phyloP scores from a whole-genome alignment of 140 eudicot genomes.

The Bidens hawaiensis region DNA sequence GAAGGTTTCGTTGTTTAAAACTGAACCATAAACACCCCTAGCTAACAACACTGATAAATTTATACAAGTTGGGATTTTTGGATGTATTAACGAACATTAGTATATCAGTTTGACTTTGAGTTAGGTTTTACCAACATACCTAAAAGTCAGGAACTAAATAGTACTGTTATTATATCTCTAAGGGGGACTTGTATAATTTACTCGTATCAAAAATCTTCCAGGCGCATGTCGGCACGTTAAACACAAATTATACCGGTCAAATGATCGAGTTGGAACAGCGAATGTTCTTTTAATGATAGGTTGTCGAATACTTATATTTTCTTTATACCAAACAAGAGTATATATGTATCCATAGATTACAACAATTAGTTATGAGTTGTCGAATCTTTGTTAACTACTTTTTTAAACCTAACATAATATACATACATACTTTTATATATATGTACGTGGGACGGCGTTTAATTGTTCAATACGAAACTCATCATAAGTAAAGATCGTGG shows the following conservation, averaged over 20 bases:
- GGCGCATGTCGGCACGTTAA: constrained; percentile 20
- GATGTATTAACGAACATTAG: too few relatives aligned
- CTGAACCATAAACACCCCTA: too few relatives aligned
- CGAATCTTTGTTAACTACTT: constrained; percentile 2
- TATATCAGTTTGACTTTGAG: too few relatives aligned
- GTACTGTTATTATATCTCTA: background rate
- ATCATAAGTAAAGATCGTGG: too few relatives aligned
- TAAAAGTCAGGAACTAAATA: background rate
- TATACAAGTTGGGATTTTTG: too few relatives aligned
- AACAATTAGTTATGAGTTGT: background rate
- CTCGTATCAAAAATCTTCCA: background rate
- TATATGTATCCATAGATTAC: background rate
- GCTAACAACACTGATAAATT: too few relatives aligned
- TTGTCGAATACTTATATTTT: constrained; percentile 29
- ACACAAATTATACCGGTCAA: constrained; percentile 27
- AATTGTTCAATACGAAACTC: too few relatives aligned
- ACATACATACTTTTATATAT: too few relatives aligned
- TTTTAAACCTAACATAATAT: background rate
- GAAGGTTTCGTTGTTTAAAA: too few relatives aligned
- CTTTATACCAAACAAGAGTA: constrained; percentile 8
- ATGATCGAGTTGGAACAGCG: constrained; percentile 25
- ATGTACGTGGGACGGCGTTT: too few relatives aligned
- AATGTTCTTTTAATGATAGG: constrained; percentile 23
- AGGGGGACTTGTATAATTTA: background rate
- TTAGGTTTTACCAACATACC: too few relatives aligned